Percentiles rank a stretch among this genome's conserved stretches.
These are phyloP conservation scores for Phalaenopsis hybrid DNA, from an alignment of 116 monocot species.

Conservation along the genomic window DNA sequence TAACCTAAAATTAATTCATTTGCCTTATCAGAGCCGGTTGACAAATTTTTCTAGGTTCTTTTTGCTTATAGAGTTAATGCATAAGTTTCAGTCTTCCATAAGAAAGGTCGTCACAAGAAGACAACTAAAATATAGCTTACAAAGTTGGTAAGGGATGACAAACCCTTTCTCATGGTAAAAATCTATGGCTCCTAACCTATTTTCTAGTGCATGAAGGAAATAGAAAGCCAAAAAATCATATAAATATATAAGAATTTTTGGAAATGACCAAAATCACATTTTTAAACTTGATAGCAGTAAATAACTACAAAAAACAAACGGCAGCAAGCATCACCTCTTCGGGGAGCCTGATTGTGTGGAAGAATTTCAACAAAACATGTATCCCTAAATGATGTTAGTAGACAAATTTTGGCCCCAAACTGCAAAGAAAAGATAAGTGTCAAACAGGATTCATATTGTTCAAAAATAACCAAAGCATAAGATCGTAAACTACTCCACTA, in stretches of 20 bases:
- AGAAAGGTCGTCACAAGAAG: neutral
- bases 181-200: neutral
- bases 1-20: neutral
- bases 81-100: neutral
- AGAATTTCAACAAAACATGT: conserved; percentile 97
- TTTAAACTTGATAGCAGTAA: neutral
- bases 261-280: neutral
- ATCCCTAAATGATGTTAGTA: conserved; percentile 94
- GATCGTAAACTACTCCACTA: neutral
- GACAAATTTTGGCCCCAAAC: conserved; percentile 95
- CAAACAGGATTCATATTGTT: neutral
- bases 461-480: neutral
- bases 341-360: conserved; percentile 66
- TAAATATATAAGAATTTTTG: neutral
- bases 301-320: neutral
- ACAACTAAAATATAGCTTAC: neutral
- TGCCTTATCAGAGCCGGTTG: too few species aligned
- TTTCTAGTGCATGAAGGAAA: neutral
- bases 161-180: neutral
- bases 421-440: conserved; percentile 29
- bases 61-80: neutral
- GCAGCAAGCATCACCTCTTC: conserved; percentile 52
- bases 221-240: neutral
- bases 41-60: too few species aligned
- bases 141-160: neutral